Percentiles rank a stretch among this genome's conserved stretches.
Evolutionary conservation across 768 basidiomycete species (phyloP).

Genomic region (Boletus rubroflammeus): DNA sequence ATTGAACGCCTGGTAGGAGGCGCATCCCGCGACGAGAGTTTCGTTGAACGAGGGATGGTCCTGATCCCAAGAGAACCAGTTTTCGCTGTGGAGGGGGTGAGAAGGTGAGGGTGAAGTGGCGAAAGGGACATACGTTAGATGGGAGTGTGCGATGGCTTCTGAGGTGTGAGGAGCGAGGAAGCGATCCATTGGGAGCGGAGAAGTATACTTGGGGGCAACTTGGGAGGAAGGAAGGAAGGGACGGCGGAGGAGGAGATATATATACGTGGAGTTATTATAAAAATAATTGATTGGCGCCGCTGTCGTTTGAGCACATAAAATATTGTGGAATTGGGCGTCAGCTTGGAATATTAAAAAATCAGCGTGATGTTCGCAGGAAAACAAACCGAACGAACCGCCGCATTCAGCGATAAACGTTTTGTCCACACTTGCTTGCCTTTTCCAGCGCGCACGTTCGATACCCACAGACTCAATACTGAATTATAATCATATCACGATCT

Average conservation of each 20-base stretch:
- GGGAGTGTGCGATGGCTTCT: conserved; percentile 68
- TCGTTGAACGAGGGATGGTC: conserved; percentile 69
- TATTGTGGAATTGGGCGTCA: conserved; percentile 1
- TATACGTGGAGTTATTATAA: background rate
- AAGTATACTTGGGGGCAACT: background rate
- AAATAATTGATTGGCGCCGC: conserved; percentile 12
- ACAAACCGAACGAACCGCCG: background rate
- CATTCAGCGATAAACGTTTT: conserved; percentile 18
- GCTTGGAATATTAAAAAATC: background rate
- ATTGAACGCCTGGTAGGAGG: conserved; percentile 77
- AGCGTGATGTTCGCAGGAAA: background rate
- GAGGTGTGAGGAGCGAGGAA: conserved; percentile 71
- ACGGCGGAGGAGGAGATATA: background rate
- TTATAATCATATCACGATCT: background rate
- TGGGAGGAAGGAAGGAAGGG: background rate
- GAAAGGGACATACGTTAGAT: conserved; percentile 52
- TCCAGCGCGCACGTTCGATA: conserved; percentile 28
- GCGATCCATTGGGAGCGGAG: conserved; percentile 52
- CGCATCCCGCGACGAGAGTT: conserved; percentile 69
- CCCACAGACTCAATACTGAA: background rate
- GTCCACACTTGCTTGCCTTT: conserved; percentile 14
- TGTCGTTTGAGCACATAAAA: background rate
- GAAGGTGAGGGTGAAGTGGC: conserved; percentile 1
- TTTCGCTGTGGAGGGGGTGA: conserved; percentile 47
- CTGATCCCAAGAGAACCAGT: conserved; percentile 65